Conservation (phyloP, 345 rosid species). For the Aurinia saxatilis region DNA sequence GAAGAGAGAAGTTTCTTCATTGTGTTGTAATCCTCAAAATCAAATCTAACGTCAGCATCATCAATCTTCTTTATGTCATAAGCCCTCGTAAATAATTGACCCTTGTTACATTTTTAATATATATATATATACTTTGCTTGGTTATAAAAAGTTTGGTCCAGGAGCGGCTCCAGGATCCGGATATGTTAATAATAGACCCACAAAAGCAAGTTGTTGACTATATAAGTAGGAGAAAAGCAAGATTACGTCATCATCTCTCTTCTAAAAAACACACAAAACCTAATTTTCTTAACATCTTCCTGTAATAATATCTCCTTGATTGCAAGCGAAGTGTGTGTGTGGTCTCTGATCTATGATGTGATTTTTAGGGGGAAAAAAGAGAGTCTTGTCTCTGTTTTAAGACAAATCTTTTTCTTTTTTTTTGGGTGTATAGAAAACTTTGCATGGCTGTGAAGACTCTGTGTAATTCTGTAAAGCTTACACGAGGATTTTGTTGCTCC, state of each 20-base stretch:
- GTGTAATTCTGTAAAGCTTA: constrained; percentile 43
- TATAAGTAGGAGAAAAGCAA: no score
- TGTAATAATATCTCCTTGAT: not conserved
- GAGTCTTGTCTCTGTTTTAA: constrained; percentile 17
- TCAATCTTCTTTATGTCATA: not conserved
- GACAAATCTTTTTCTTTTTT: constrained; percentile 13
- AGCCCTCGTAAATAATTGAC: not conserved
- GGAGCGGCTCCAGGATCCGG: constrained; percentile 26
- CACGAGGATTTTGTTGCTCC: constrained; percentile 54
- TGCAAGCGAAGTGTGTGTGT: constrained; percentile 16
- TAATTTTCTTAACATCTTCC: not conserved
- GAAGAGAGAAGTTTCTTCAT: no score
- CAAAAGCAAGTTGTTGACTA: constrained; percentile 9
- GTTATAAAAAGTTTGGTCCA: constrained; percentile 10
- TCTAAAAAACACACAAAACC: not conserved
- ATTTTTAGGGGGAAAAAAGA: not conserved
- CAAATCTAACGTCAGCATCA: constrained; percentile 16
- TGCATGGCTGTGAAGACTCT: constrained; percentile 61
- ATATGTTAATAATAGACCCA: constrained; percentile 19
- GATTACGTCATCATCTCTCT: constrained; percentile 33
- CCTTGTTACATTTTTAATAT: not conserved
- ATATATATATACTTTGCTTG: not conserved
- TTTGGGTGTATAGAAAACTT: constrained; percentile 11
- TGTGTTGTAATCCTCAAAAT: not conserved
- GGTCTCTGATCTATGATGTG: not conserved